phyloP scores from a whole-genome alignment of 192 early-diverging fungal genomes.

The Rhizophagus clarus region DNA sequence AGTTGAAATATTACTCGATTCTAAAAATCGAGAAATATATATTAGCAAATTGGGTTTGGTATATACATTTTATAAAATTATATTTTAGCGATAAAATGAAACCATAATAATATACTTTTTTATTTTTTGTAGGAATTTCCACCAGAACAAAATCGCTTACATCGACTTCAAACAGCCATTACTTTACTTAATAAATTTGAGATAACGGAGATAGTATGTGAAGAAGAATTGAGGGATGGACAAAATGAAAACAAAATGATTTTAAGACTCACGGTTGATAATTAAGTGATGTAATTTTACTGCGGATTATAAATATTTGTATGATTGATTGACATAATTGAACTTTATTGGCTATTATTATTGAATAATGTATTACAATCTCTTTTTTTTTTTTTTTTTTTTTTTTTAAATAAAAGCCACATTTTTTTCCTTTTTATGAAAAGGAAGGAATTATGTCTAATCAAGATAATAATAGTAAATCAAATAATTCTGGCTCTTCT shows the following conservation, averaged over 20 bases:
- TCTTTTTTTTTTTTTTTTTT: not conserved
- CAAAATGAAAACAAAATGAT: not conserved
- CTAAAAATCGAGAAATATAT: slow-evolving; percentile 8
- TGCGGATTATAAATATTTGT: not conserved
- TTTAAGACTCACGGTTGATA: not conserved
- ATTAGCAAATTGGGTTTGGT: not conserved
- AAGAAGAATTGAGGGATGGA: not conserved
- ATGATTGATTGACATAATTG: not conserved
- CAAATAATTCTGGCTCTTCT: not conserved
- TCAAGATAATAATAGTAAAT: not conserved
- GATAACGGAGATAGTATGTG: not conserved
- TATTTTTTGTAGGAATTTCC: slow-evolving; percentile 18
- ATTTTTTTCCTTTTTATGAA: not conserved
- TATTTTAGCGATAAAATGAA: no score
- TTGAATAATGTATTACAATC: no score
- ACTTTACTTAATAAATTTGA: slow-evolving; percentile 6
- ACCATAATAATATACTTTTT: no score
- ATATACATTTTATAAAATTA: no score
- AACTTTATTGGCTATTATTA: not conserved
- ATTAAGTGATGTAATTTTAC: not conserved
- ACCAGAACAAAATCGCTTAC: slow-evolving; percentile 7
- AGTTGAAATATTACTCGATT: not conserved
- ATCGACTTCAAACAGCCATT: slow-evolving; percentile 15
- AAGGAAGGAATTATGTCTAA: not conserved
- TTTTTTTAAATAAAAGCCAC: not conserved